A percentile compares a stretch with the other conserved stretches of the same genome.
Conservation (phyloP, 495 filamentous ascomycete genomes). For the Tuber indicum region DNA sequence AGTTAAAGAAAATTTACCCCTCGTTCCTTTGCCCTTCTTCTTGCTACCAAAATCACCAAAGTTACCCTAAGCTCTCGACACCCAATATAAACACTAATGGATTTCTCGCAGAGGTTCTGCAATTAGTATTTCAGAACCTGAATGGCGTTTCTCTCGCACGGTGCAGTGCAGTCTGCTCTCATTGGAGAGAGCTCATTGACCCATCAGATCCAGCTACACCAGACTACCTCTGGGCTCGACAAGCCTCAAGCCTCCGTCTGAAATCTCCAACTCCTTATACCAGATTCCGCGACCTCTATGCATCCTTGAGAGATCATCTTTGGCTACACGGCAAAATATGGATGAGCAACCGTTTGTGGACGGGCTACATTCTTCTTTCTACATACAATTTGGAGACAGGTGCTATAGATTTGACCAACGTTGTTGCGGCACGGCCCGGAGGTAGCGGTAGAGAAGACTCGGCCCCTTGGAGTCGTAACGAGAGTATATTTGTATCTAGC, state of each 20-base stretch:
- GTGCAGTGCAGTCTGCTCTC: background rate
- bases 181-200: slow-evolving; percentile 1
- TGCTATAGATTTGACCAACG: slow-evolving; percentile 73
- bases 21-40: background rate
- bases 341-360: slow-evolving; percentile 67
- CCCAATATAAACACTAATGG: background rate
- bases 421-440: slow-evolving; percentile 52
- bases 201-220: slow-evolving; percentile 44
- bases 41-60: background rate
- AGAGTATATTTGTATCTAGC: slow-evolving; percentile 59
- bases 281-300: slow-evolving; percentile 63
- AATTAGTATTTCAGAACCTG: background rate
- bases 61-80: background rate
- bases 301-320: slow-evolving; percentile 71
- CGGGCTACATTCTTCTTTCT: slow-evolving; percentile 63
- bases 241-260: slow-evolving; percentile 51
- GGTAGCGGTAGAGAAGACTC: slow-evolving; percentile 47
- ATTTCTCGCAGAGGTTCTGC: background rate
- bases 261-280: slow-evolving; percentile 51
- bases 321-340: slow-evolving; percentile 79
- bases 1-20: background rate
- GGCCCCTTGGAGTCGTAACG: slow-evolving; percentile 15
- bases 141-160: background rate
- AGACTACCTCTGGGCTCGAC: slow-evolving; percentile 50
- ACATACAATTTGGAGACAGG: slow-evolving; percentile 65